Base-by-base conservation (phyloP, 768 basidiomycete species). In the Pleurotus pulmonarius region DNA sequence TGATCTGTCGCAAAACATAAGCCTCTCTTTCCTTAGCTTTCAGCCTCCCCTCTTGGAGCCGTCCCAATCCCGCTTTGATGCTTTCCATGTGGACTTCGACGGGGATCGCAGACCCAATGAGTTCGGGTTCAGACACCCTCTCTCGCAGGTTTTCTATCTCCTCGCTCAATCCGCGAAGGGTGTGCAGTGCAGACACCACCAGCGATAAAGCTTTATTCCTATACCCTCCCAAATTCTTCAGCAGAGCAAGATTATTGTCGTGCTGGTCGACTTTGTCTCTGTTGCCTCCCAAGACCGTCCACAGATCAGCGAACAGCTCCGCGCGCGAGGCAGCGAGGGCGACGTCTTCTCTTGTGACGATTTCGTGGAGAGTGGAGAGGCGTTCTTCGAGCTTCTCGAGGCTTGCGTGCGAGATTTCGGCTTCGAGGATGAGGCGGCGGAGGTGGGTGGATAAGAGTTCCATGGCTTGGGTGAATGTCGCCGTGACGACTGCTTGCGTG, bases 91-190 rank as follows among this genome's bases (percentile, higher is more conserved):
- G 89, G 18, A 91, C 88, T 57, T 87, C 84, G 3, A 87, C 72
- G 3, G 89, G 87, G 13, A 90, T 74, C 41, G 70, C 72, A n/a
- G 80, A 69, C 4, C 81, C 83, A 9, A 81, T 66, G 4, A 92
- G 68, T 49, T 83, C 83, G 1, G 90, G 89, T 29, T 82, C 79
- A 3, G 87, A 80, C 1, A 89, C 87, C 15, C 86, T 75, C 64
- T 89, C 86, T 58, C 90, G 75, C 58, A 92, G 69, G 44, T 89
- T 88, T 64, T 89, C 88, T 76, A 92, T 83, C 59, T 91, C 88
- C 37, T 81, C 83, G 60, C 81, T 81, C 83, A 91, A 81, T 39
- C 73, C 72, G 25, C 81, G 70, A 59, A 92, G 69, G 8, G 82
- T 76, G 51, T 85, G 83, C 62, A 88, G 64, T 12, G 87, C 81